A percentile compares a stretch with the other conserved stretches of the same genome.
phyloP scores from a whole-genome alignment of 352 stramenopile species.

The Aphanomyces cochlioides region DNA sequence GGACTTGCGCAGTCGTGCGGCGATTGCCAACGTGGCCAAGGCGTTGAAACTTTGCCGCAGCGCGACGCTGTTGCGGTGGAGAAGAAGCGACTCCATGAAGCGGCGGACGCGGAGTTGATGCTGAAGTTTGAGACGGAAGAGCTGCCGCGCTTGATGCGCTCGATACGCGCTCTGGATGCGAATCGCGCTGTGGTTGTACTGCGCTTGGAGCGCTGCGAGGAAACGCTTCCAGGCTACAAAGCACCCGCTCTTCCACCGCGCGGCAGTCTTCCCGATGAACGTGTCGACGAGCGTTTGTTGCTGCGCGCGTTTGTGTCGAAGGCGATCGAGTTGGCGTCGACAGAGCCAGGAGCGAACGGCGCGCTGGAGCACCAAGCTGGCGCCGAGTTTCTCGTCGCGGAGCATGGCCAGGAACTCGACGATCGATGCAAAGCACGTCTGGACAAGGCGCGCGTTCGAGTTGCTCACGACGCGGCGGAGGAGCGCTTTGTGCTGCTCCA shows the following conservation, averaged over 20 bases:
- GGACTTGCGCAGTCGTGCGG: neutral
- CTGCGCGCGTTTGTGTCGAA: neutral
- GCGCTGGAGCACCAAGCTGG: conserved; percentile 42
- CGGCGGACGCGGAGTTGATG: neutral
- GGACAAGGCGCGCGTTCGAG: conserved; percentile 34
- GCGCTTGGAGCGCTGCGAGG: neutral
- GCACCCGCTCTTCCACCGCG: neutral
- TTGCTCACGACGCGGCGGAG: conserved; percentile 37
- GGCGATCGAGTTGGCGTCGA: conserved; percentile 31
- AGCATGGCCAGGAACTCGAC: neutral
- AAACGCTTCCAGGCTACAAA: neutral
- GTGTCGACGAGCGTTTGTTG: neutral
- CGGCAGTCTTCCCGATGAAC: conserved; percentile 5
- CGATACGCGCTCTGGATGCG: conserved; percentile 12
- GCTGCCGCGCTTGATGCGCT: neutral
- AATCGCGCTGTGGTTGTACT: neutral
- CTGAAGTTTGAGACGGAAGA: neutral
- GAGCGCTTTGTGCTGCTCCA: conserved; percentile 37
- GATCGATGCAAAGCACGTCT: conserved; percentile 1
- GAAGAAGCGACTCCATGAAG: neutral
- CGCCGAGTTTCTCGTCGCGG: conserved; percentile 23
- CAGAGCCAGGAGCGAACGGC: conserved; percentile 37
- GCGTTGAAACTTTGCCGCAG: neutral
- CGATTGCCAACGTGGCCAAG: neutral
- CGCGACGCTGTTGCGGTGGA: neutral